Evolutionary conservation across 2,329 filamentous ascomycete species (phyloP).

Genomic region (Curvularia eragrostidis): DNA sequence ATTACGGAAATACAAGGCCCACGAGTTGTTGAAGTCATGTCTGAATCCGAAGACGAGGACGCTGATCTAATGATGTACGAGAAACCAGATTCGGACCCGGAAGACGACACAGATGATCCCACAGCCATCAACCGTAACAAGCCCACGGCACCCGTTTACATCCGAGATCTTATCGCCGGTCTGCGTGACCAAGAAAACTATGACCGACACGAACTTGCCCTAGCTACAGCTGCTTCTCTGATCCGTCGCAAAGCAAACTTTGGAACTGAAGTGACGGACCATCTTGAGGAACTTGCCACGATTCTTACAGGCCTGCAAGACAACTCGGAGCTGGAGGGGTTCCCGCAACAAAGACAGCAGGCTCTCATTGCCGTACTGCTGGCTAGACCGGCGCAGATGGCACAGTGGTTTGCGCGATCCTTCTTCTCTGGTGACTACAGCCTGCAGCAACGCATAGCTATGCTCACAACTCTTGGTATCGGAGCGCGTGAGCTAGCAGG

Average conservation of each 20-base stretch:
- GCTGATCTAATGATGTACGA: conserved; percentile 77
- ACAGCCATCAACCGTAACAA: conserved; percentile 86
- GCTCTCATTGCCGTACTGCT: conserved; percentile 82
- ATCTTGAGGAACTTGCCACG: conserved; percentile 79
- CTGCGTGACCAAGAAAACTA: conserved; percentile 83
- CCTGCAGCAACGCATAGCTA: conserved; percentile 78
- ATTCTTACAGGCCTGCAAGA: conserved; percentile 82
- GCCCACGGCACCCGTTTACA: conserved; percentile 84
- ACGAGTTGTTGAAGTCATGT: conserved; percentile 61
- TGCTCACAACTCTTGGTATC: conserved; percentile 83
- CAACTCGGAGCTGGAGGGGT: conserved; percentile 76
- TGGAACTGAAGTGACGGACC: conserved; percentile 84
- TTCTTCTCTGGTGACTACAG: conserved; percentile 95
- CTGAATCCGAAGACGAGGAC: conserved; percentile 57
- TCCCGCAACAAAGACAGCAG: conserved; percentile 76
- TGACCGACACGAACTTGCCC: conserved; percentile 80
- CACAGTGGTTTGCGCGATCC: conserved; percentile 79
- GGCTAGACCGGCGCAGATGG: conserved; percentile 77
- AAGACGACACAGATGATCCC: conserved; percentile 93
- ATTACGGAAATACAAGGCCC: conserved; percentile 43
- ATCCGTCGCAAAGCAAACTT: conserved; percentile 90
- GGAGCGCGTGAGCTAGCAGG: conserved; percentile 85
- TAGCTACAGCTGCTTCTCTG: conserved; percentile 76
- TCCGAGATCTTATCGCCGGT: conserved; percentile 80
- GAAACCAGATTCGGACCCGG: conserved; percentile 85